These are phyloP conservation scores for Pontederia paniculata DNA, from an alignment of 176 grass and related monocot species.

Conservation along the genomic window DNA sequence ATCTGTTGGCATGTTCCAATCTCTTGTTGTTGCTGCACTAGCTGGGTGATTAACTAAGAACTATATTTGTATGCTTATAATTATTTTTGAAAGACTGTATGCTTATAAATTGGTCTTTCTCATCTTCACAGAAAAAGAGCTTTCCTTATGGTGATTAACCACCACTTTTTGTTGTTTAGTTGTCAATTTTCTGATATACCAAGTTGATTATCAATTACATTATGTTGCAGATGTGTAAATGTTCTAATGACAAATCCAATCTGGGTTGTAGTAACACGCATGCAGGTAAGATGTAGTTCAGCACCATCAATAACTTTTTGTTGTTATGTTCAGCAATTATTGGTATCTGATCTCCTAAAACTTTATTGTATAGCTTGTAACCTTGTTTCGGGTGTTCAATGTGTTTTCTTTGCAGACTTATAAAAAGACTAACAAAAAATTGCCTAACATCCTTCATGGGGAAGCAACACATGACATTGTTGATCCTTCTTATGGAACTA, in stretches of 20 bases:
- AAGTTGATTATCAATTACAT: conserved; percentile 3
- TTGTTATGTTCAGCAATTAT: background rate
- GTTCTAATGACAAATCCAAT: conserved; percentile 93
- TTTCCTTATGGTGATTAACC: too few species aligned
- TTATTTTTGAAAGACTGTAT: too few species aligned
- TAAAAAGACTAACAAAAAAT: conserved; percentile 48
- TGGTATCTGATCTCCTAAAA: background rate
- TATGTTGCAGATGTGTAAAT: conserved; percentile 65
- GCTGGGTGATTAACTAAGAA: conserved; percentile 42
- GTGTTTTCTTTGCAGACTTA: conserved; percentile 49
- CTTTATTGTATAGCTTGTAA: background rate
- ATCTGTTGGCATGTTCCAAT: conserved; percentile 80
- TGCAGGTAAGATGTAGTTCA: conserved; percentile 53
- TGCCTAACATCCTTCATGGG: conserved; percentile 28
- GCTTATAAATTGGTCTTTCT: too few species aligned
- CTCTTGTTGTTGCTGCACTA: conserved; percentile 73
- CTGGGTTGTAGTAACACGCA: conserved; percentile 78
- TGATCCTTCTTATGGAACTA: conserved; percentile 56
- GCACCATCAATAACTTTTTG: background rate
- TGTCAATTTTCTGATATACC: background rate
- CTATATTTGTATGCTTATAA: too few species aligned
- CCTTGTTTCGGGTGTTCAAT: too few species aligned
- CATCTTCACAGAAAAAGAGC: too few species aligned
- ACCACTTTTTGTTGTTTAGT: too few species aligned
- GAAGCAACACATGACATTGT: conserved; percentile 23